A percentile compares a stretch with the other conserved stretches of the same genome.
Conservation (phyloP, 352 stramenopile species). For the Thraustotheca clavata region DNA sequence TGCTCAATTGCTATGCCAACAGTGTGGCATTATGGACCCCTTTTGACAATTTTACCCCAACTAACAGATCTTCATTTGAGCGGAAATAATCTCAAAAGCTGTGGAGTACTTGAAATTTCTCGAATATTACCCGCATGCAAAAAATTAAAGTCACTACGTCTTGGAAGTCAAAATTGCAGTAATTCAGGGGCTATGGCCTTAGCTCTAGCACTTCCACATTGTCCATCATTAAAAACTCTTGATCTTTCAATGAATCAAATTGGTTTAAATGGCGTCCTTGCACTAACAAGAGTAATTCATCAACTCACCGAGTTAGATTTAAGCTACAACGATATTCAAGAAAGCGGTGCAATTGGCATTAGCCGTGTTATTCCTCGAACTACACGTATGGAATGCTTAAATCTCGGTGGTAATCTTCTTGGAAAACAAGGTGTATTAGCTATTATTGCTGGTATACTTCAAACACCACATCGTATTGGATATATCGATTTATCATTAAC, state of each 20-base stretch:
- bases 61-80: neutral
- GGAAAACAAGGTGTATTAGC: neutral
- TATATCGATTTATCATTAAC: no score
- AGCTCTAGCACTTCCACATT: neutral
- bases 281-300: neutral
- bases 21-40: no score
- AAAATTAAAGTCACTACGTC: neutral
- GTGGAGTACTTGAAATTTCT: neutral
- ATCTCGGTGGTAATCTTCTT: neutral
- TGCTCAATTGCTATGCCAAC: no score
- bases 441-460: neutral
- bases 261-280: neutral
- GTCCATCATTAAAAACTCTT: neutral
- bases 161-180: neutral
- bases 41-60: neutral
- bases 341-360: neutral
- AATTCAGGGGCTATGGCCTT: neutral
- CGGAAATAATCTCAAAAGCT: neutral
- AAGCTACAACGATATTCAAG: neutral
- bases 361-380: neutral
- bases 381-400: neutral
- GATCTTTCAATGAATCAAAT: neutral
- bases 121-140: neutral
- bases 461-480: neutral
- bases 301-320: neutral